Percentiles rank a stretch among this genome's conserved stretches.
phyloP scores from a whole-genome alignment of 345 rosid genomes.

The Arabidopsis thaliana region TAIR10.1 NC_003070.9:12450501-12451000 shows the following conservation, averaged over 20 bases:
- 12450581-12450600: not conserved
- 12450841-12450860: slow-evolving; percentile 63
- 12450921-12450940: slow-evolving; percentile 78
- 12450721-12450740: slow-evolving; percentile 20
- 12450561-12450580: slow-evolving; percentile 17
- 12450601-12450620: not conserved
- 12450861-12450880: slow-evolving; percentile 84
- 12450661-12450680: slow-evolving; percentile 12
- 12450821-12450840: slow-evolving; percentile 40
- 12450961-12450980: slow-evolving; percentile 45
- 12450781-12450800: slow-evolving; percentile 22
- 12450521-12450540: slow-evolving; percentile 35
- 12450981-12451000: slow-evolving; percentile 33
- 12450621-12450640: not conserved
- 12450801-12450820: slow-evolving; percentile 24
- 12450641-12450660: slow-evolving; percentile 13
- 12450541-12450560: slow-evolving; percentile 24
- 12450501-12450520: slow-evolving; percentile 20
- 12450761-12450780: slow-evolving; percentile 35
- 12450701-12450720: not conserved
- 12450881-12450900: slow-evolving; percentile 90
- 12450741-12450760: slow-evolving; percentile 16
- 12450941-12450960: slow-evolving; percentile 79
- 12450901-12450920: slow-evolving; percentile 77
- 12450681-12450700: slow-evolving; percentile 16